These are phyloP conservation scores for Metschnikowia cerradonensis DNA, from an alignment of 805 yeast species.

Conservation along the genomic window DNA sequence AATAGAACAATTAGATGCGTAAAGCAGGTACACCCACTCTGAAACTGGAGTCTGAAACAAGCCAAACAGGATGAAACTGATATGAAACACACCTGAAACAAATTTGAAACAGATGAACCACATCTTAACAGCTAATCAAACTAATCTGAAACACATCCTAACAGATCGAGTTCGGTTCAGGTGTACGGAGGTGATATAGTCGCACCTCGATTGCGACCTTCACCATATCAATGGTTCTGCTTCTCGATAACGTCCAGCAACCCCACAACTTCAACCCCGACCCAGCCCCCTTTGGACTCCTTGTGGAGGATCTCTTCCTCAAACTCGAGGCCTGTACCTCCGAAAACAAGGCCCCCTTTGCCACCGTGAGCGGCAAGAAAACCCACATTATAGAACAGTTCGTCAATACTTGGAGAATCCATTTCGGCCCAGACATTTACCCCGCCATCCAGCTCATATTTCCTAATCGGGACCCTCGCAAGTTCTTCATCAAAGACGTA, in stretches of 20 bases:
- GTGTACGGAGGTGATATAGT: background rate
- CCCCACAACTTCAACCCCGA: conserved; percentile 14
- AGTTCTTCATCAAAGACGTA: conserved; percentile 61
- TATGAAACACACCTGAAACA: too few relatives aligned
- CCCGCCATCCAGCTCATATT: conserved; percentile 61
- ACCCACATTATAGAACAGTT: conserved; percentile 23
- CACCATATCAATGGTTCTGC: conserved; percentile 5
- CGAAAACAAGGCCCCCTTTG: conserved; percentile 17
- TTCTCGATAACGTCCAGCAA: conserved; percentile 14
- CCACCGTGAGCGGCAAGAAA: conserved; percentile 16
- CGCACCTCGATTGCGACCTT: background rate
- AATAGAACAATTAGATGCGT: too few relatives aligned
- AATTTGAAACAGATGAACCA: too few relatives aligned
- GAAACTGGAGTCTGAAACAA: too few relatives aligned
- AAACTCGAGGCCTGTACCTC: conserved; percentile 13
- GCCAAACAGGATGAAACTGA: too few relatives aligned
- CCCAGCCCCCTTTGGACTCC: conserved; percentile 16
- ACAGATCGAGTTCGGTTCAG: background rate
- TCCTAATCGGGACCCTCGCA: conserved; percentile 61
- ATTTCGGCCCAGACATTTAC: conserved; percentile 48
- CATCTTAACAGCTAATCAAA: too few relatives aligned
- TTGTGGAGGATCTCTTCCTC: conserved; percentile 17
- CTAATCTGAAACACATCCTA: too few relatives aligned
- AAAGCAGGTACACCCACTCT: too few relatives aligned
- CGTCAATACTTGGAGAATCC: conserved; percentile 30